phyloP scores from a whole-genome alignment of 2,329 filamentous ascomycete species.

The Aspergillus brunneoviolaceus region DNA sequence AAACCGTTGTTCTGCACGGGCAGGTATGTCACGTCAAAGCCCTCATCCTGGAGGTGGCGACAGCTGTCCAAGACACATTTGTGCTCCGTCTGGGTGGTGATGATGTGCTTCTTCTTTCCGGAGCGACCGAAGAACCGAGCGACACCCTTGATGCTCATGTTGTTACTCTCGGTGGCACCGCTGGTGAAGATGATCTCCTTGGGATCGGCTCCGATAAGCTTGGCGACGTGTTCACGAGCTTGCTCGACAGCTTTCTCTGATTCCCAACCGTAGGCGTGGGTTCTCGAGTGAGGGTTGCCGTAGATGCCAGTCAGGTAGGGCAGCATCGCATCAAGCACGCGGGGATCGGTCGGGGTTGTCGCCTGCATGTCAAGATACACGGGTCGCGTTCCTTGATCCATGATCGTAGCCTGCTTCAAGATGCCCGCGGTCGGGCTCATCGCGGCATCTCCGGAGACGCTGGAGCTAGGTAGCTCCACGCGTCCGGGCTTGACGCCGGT shows the following conservation, averaged over 20 bases:
- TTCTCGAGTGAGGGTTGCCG: conserved; percentile 95
- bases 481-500: conserved; percentile 55
- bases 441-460: conserved; percentile 62
- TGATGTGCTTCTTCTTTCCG: conserved; percentile 97
- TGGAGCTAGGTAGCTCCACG: conserved; percentile 61
- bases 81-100: conserved; percentile 96
- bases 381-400: conserved; percentile 88
- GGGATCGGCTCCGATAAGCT: conserved; percentile 85
- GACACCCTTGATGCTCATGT: conserved; percentile 99
- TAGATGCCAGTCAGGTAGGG: conserved; percentile 91
- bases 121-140: conserved; percentile 89
- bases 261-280: conserved; percentile 98
- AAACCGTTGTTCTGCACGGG: conserved; percentile 86
- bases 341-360: conserved; percentile 90
- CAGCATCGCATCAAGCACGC: conserved; percentile 94
- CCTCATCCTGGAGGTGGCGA: conserved; percentile 93
- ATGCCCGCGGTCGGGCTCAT: conserved; percentile 82
- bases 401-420: conserved; percentile 84
- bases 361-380: conserved; percentile 99
- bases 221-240: conserved; percentile 78
- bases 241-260: conserved; percentile 91
- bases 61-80: conserved; percentile 99
- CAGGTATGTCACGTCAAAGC: conserved; percentile 94
- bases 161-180: conserved; percentile 97
- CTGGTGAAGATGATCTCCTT: conserved; percentile 99